phyloP scores from a whole-genome alignment of 352 stramenopile species.

The Globisporangium spinosum region DNA sequence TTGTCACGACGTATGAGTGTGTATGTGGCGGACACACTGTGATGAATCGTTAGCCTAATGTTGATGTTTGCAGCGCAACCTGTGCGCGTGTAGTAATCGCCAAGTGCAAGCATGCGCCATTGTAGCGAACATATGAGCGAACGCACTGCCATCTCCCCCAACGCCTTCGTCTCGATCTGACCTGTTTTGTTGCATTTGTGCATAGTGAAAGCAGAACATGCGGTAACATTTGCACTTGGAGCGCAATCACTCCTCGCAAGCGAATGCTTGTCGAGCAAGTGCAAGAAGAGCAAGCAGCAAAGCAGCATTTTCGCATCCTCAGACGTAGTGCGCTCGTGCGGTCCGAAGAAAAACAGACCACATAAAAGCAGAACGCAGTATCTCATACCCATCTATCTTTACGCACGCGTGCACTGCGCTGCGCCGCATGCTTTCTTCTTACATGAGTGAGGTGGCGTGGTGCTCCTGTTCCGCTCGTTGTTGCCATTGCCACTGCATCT shows the following conservation, averaged over 20 bases:
- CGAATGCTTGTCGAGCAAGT: neutral
- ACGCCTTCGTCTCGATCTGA: neutral
- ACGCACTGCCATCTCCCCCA: neutral
- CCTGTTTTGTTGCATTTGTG: neutral
- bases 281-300: neutral
- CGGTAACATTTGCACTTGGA: neutral
- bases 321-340: neutral
- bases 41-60: too few species aligned
- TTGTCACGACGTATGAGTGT: neutral
- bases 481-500: neutral
- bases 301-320: neutral
- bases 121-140: neutral
- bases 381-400: neutral
- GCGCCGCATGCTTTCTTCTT: neutral
- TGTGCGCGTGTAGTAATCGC: neutral
- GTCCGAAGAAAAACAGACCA: neutral
- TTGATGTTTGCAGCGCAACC: neutral
- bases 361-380: neutral
- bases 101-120: neutral
- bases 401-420: neutral
- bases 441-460: neutral
- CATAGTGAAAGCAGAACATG: neutral
- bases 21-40: neutral
- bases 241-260: neutral
- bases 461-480: neutral